Base-by-base conservation (phyloP, 345 rosid genomes). In the Cardamine occulta region DNA sequence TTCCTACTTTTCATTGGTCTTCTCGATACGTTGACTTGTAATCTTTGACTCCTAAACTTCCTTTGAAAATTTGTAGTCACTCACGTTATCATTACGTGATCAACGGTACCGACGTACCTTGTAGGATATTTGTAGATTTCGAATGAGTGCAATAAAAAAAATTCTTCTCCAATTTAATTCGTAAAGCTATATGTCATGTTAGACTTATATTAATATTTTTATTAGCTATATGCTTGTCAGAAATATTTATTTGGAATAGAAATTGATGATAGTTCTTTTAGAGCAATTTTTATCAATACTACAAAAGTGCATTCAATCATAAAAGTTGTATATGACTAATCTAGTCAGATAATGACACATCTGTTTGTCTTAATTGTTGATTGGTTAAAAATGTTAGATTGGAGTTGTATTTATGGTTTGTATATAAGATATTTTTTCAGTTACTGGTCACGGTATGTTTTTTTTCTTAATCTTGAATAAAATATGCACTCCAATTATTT, bases 21-120 rank as follows among this genome's bases (percentile, higher is more conserved):
- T 78, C 78, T 72, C 74, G 35, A 78, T 42, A 66, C 70, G 70
- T 73, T 61, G 78, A 66, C 78, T 60, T 40, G 23, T 12, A 51
- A 8, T 18, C 31, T 39, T 64, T 64, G 68, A 42, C 64, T 31
- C 14, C n/a, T 66, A 40, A 42, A 40, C 19, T 29, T 15, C n/a
- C n/a, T 61, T 62, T 52, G 31, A 53, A 75, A 68, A 11, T 13
- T 49, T 21, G 49, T 32, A 75, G 51, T 39, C 59, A 57, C 15
- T 24, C 72, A 57, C 19, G 66, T 56, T 47, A 39, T n/a, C 47
- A 51, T 37, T 59, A 51, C 74, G 79, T 76, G 70, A 62, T 40
- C 18, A 29, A 61, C 45, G 62, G 79, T 49, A 57, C 59, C 28
- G 10, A 32, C 47, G 62, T 37, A 24, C 59, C 15, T 14, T 31